Base-by-base conservation (phyloP, 768 basidiomycete species). In the Mycena sanguinolenta region DNA sequence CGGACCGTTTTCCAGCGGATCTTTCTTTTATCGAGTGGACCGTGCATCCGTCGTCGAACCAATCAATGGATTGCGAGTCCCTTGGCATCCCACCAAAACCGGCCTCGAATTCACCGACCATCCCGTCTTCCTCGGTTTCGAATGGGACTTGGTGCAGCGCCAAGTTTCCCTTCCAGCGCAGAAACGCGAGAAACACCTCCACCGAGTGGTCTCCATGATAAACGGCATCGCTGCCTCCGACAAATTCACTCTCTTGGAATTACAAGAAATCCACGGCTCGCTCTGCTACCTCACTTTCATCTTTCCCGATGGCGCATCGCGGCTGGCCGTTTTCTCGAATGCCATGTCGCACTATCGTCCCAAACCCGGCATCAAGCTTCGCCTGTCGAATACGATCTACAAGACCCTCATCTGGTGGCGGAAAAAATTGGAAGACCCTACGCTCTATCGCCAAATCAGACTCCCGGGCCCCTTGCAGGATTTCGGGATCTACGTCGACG, bases 41-140 rank as follows among this genome's bases (percentile, higher is more conserved):
- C 65, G 66, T 16, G 42, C 14, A 16, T 57, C 42, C 2, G 60
- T 73, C 4, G 52, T 75, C 6, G 44, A 30, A 1, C 55, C 54
- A 4, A 75, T 78, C 25, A 46, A 65, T 8, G 50, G 53, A 0
- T 67, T 81, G 2, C 61, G 69, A 9, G 38, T 78, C 1, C 80
- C 78, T 0, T 81, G 79, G 78, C 77, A 79, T 36, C 63, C 70
- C 7, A 52, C 9, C 4, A 67, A 70, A n/a, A 78, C 78, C 49
- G 73, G 71, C 3, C 30, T 65, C 4, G 69, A 71, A 2, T 82
- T 80, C 58, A n/a, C 9, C 0, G 23, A 58, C 54, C 21, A 13
- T 0, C 65, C 75, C 23, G 46, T 44, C 0, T 83, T 79, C 61
- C 57, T 79, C 16, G 80, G 81, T 7, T 78, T 82, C 62, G 36